Evolutionary conservation across 1,284 basidiomycete genomes (phyloP).

Genomic region (Trichosporon sp.): DNA sequence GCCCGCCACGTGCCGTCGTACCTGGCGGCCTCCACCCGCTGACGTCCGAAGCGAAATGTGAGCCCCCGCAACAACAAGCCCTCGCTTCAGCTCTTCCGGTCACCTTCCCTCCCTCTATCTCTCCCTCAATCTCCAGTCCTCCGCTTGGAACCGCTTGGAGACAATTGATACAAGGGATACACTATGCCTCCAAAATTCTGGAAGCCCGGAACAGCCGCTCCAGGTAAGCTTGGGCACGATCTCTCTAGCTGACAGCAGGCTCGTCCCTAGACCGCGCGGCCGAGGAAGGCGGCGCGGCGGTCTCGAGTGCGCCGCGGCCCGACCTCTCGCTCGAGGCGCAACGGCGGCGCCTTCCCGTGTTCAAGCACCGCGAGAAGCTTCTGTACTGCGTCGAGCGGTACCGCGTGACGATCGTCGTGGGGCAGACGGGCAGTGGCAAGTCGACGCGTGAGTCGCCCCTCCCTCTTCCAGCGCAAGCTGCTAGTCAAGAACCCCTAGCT

Average conservation of each 20-base stretch:
- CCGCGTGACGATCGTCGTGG: constrained; percentile 78
- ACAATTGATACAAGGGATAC: background rate
- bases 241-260: constrained; percentile 29
- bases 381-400: constrained; percentile 78
- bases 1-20: too few species aligned
- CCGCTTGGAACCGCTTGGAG: too few species aligned
- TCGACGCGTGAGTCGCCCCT: constrained; percentile 72
- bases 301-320: constrained; percentile 57
- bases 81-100: too few species aligned
- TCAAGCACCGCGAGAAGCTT: constrained; percentile 77
- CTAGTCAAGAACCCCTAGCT: constrained; percentile 8
- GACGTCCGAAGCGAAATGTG: too few species aligned
- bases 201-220: constrained; percentile 68
- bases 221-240: constrained; percentile 54
- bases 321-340: constrained; percentile 63
- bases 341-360: constrained; percentile 77
- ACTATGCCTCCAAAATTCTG: constrained; percentile 50
- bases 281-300: constrained; percentile 65
- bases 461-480: background rate
- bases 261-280: constrained; percentile 78
- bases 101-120: background rate
- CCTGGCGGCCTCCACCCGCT: background rate
- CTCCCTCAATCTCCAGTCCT: background rate
- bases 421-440: constrained; percentile 96
- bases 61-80: background rate